These are phyloP conservation scores for Alternaria brassicicola DNA, from an alignment of 2,329 filamentous ascomycete genomes.

Conservation along the genomic window DNA sequence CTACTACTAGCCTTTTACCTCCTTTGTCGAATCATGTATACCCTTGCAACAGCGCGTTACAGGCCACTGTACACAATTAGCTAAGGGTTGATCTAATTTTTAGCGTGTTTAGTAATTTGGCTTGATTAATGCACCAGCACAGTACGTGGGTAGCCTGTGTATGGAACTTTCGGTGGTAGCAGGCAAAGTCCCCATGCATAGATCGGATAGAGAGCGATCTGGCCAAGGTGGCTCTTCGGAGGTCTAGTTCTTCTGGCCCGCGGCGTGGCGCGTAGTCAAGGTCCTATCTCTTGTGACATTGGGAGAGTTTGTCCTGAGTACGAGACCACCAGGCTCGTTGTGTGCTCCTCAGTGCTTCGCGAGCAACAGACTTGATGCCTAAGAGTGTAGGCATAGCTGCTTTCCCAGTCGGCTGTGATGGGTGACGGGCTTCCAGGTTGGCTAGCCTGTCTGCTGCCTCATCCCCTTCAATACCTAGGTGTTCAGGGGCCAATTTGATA, in stretches of 20 bases:
- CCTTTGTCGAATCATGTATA: too few species aligned
- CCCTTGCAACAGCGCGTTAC: too few species aligned
- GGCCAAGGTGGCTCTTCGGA: background rate
- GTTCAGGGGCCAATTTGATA: background rate
- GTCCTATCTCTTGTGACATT: slow-evolving; percentile 1
- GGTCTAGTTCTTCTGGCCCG: background rate
- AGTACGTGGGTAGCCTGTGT: too few species aligned
- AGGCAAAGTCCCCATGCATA: too few species aligned
- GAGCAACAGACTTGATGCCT: background rate
- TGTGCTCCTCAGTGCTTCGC: background rate
- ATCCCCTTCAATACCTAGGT: background rate
- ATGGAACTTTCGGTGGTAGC: too few species aligned
- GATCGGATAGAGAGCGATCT: too few species aligned
- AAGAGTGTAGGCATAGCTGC: background rate
- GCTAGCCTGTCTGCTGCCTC: background rate
- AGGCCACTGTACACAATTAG: too few species aligned
- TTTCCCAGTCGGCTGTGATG: background rate
- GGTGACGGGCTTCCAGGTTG: background rate
- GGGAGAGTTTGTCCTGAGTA: slow-evolving; percentile 2
- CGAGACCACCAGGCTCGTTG: background rate
- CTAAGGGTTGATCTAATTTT: too few species aligned
- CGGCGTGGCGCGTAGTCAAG: background rate
- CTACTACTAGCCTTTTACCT: too few species aligned
- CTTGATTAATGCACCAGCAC: too few species aligned
- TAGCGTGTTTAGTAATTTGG: too few species aligned